Conservation (phyloP, 768 basidiomycete species). For the Crepidotus variabilis region DNA sequence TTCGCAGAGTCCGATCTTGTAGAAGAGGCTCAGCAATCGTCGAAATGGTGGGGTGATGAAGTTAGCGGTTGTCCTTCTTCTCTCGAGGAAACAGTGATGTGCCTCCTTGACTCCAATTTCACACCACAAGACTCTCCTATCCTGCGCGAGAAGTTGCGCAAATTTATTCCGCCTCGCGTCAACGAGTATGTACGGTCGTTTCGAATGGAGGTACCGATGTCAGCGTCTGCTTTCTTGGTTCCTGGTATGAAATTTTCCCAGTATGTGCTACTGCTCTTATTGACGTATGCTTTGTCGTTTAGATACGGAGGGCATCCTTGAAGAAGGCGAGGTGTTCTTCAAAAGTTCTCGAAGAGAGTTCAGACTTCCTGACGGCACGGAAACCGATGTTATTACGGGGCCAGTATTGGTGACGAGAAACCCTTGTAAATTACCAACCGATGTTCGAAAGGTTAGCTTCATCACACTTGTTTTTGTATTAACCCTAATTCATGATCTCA, state of each 20-base stretch:
- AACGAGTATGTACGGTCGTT: conserved; percentile 38
- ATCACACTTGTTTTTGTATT: neutral
- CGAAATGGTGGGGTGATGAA: conserved; percentile 69
- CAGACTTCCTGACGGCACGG: conserved; percentile 33
- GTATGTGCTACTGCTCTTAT: neutral
- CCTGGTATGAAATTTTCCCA: conserved; percentile 36
- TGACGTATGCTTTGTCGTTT: neutral
- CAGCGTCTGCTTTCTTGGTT: conserved; percentile 57
- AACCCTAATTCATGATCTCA: conserved; percentile 17
- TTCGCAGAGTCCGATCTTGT: conserved; percentile 19
- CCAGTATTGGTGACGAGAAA: conserved; percentile 59
- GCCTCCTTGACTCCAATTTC: conserved; percentile 58
- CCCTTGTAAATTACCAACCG: conserved; percentile 70
- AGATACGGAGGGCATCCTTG: conserved; percentile 53
- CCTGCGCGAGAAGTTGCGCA: conserved; percentile 49
- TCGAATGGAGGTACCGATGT: conserved; percentile 51
- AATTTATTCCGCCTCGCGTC: conserved; percentile 42
- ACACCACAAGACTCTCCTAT: conserved; percentile 43
- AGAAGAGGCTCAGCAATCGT: conserved; percentile 35
- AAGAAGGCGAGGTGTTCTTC: conserved; percentile 54
- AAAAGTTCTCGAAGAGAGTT: conserved; percentile 45
- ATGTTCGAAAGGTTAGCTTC: conserved; percentile 53
- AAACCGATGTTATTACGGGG: conserved; percentile 48
- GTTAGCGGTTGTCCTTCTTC: conserved; percentile 58
- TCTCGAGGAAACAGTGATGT: conserved; percentile 60